A percentile compares a stretch with the other conserved stretches of the same genome.
Evolutionary conservation across 2,329 filamentous ascomycete genomes (phyloP).

Genomic region (Cladosporium cucumerinum): DNA sequence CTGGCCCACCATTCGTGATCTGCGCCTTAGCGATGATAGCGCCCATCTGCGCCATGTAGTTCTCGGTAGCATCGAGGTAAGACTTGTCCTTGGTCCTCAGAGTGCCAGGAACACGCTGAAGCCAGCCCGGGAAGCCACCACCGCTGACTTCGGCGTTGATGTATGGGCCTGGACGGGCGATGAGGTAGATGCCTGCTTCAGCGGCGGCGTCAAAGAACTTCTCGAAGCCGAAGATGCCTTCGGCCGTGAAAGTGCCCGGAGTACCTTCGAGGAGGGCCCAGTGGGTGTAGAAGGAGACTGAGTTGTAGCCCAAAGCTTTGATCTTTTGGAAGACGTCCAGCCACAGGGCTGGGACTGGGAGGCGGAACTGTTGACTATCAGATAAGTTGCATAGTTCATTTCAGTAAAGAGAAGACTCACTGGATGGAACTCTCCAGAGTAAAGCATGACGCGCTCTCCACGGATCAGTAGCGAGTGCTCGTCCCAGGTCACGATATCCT

Average conservation of each 20-base stretch:
- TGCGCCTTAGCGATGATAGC: constrained; percentile 69
- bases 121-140: constrained; percentile 78
- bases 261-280: constrained; percentile 77
- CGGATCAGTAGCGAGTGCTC: constrained; percentile 64
- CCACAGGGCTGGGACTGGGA: constrained; percentile 61
- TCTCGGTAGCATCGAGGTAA: constrained; percentile 65
- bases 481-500: constrained; percentile 67
- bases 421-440: constrained; percentile 71
- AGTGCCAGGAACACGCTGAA: constrained; percentile 63
- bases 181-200: constrained; percentile 70
- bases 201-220: constrained; percentile 74
- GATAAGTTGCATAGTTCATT: not conserved
- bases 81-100: constrained; percentile 61
- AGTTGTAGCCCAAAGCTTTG: constrained; percentile 75
- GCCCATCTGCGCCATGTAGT: constrained; percentile 61
- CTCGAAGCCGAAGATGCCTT: constrained; percentile 69
- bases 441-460: constrained; percentile 68
- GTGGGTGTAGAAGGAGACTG: constrained; percentile 74
- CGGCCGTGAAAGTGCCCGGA: constrained; percentile 64
- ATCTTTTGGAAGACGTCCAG: constrained; percentile 79
- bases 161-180: constrained; percentile 53
- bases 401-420: not conserved
- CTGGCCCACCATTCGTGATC: constrained; percentile 77
- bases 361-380: constrained; percentile 43
- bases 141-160: constrained; percentile 76